phyloP scores from a whole-genome alignment of 2,329 filamentous ascomycete species.

The Claviceps cyperi region DNA sequence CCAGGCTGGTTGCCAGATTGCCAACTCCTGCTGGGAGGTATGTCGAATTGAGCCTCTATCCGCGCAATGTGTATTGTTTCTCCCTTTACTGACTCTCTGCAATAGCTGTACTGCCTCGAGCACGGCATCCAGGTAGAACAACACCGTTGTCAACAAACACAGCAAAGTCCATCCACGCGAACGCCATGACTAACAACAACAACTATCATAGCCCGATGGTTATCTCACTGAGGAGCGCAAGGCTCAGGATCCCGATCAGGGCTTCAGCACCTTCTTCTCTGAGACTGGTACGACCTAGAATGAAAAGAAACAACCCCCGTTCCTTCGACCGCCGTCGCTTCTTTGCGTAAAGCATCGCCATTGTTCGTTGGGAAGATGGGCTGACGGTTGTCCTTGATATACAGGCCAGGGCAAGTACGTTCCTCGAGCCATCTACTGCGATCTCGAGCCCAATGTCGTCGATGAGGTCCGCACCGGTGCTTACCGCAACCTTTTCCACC shows the following conservation, averaged over 20 bases:
- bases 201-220: slow-evolving; percentile 66
- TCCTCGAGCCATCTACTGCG: slow-evolving; percentile 96
- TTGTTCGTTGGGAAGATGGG: background rate
- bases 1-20: slow-evolving; percentile 99
- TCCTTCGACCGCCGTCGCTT: background rate
- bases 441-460: slow-evolving; percentile 99
- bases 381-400: slow-evolving; percentile 8
- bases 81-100: slow-evolving; percentile 14
- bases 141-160: slow-evolving; percentile 4
- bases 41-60: slow-evolving; percentile 24
- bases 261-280: slow-evolving; percentile 99
- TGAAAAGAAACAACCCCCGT: background rate
- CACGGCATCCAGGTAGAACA: slow-evolving; percentile 87
- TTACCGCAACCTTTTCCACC: slow-evolving; percentile 96
- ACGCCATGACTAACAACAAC: slow-evolving; percentile 5
- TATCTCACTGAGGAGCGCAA: slow-evolving; percentile 98
- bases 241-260: slow-evolving; percentile 79
- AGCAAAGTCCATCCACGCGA: background rate
- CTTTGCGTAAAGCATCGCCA: background rate
- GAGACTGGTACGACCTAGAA: slow-evolving; percentile 67
- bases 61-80: background rate
- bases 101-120: slow-evolving; percentile 97
- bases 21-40: slow-evolving; percentile 99
- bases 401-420: slow-evolving; percentile 97
- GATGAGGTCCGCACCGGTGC: slow-evolving; percentile 96